Percentiles rank a stretch among this genome's conserved stretches.
Conservation (phyloP, 2,329 filamentous ascomycete species). For the Chaetomiaceae sp. region DNA sequence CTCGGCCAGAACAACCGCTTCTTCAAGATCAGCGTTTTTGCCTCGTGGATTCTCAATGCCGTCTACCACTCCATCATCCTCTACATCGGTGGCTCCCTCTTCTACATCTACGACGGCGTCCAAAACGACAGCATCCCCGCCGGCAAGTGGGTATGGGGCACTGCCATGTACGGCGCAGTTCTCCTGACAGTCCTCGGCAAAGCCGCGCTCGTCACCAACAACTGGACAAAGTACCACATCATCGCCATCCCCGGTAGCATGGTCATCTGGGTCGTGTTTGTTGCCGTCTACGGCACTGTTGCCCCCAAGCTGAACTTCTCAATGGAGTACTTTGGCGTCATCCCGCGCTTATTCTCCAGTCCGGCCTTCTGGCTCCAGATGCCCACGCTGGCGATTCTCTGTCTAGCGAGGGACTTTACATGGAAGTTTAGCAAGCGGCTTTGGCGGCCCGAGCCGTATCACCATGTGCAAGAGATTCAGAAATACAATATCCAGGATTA, state of each 20-base stretch:
- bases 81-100: constrained; percentile 77
- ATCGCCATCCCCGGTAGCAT: constrained; percentile 93
- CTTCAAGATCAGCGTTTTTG: constrained; percentile 90
- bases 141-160: constrained; percentile 98
- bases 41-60: constrained; percentile 87
- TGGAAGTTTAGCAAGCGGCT: constrained; percentile 99
- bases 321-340: constrained; percentile 77
- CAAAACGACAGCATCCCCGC: constrained; percentile 74
- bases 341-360: constrained; percentile 73
- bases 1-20: constrained; percentile 90
- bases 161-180: constrained; percentile 89
- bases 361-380: constrained; percentile 90
- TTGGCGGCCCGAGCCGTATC: constrained; percentile 93
- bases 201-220: constrained; percentile 88
- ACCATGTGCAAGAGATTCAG: constrained; percentile 98
- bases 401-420: constrained; percentile 80
- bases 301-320: constrained; percentile 80
- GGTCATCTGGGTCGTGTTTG: constrained; percentile 83
- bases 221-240: constrained; percentile 98
- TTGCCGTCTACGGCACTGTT: constrained; percentile 80
- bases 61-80: constrained; percentile 93
- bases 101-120: constrained; percentile 77
- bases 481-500: constrained; percentile 99
- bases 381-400: constrained; percentile 73
- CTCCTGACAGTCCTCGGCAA: constrained; percentile 91